A percentile compares a stretch with the other conserved stretches of the same genome.
Evolutionary conservation across 2,329 filamentous ascomycete species (phyloP).

Genomic region (Nothomitra cinnamomea): DNA sequence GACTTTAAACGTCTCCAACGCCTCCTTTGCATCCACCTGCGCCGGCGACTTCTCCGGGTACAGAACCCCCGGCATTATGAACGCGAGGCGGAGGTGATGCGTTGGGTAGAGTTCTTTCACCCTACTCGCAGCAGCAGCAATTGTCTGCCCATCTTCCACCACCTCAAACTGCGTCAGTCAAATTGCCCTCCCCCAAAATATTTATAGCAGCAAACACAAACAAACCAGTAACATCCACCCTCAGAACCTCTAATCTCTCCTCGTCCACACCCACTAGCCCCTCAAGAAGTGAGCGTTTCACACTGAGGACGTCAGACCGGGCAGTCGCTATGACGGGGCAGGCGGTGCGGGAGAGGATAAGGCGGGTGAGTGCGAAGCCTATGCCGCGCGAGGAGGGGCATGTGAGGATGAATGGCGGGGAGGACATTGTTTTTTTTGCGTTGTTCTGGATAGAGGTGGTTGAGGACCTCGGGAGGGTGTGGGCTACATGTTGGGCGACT

Average conservation of each 20-base stretch:
- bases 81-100: conserved; percentile 47
- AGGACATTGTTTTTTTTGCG: neutral
- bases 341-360: conserved; percentile 37
- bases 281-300: conserved; percentile 32
- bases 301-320: conserved; percentile 32
- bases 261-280: conserved; percentile 31
- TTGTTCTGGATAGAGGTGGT: neutral
- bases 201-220: conserved; percentile 4
- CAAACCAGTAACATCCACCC: conserved; percentile 40
- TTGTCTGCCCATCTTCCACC: conserved; percentile 39
- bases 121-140: conserved; percentile 37
- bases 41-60: conserved; percentile 53
- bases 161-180: neutral
- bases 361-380: conserved; percentile 41
- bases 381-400: conserved; percentile 46
- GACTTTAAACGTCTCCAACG: conserved; percentile 52
- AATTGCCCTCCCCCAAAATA: neutral
- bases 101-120: conserved; percentile 37
- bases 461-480: too few relatives aligned
- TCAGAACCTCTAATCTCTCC: conserved; percentile 32
- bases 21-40: conserved; percentile 43
- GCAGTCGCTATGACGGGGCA: conserved; percentile 44
- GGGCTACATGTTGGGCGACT: too few relatives aligned
- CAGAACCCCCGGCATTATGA: conserved; percentile 55
- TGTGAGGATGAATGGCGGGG: conserved; percentile 21